Base-by-base conservation (phyloP, 768 basidiomycete genomes). In the Macrolepiota dolichaula region DNA sequence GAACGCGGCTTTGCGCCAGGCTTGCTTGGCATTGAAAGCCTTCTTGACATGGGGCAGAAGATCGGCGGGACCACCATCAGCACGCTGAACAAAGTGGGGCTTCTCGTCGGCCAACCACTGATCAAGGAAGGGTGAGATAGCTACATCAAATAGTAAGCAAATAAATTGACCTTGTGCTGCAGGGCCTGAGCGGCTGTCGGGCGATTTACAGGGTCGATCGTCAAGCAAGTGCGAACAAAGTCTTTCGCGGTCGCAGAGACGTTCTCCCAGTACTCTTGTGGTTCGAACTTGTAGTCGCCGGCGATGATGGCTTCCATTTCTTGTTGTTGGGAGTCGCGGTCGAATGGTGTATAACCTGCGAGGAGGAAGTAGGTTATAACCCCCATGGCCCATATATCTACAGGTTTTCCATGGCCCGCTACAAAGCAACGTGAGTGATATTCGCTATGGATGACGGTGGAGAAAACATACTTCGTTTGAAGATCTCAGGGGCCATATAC, bases 281-380 rank as follows among this genome's bases (percentile, higher is more conserved):
- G 76, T 59, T 78, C 81, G 70, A 98, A 98, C 70, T 88, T 89
- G 77, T 94, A 98, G 75, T 97, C 92, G 6, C 94, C 95, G 0
- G 84, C 84, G 52, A 95, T 87, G 78, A 98, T 98, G 36, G 96
- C 96, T 69, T 96, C 88, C 89, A 95, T 96, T 76, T 98, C 96
- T 64, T 87, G 85, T 68, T 85, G 84, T 68, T 90, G 90, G 2
- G 83, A 86, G 61, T 98, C 96, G 25, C 94, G 87, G 72, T 98
- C 96, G 71, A 99, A 99, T 0, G 97, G 97, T 4, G 97, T 99
- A 78, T 98, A 96, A 2, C 92, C 90, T 68, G 77, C 76, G 29
- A 98, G 87, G 3, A 98, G 78, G 87, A 97, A 97, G 76, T 98
- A 98, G 12, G 96, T 92, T 73, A 99, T 96, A 52, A 99, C 96